Evolutionary conservation across 306 rosid species (phyloP).

Genomic region (Sicyos edulis): DNA sequence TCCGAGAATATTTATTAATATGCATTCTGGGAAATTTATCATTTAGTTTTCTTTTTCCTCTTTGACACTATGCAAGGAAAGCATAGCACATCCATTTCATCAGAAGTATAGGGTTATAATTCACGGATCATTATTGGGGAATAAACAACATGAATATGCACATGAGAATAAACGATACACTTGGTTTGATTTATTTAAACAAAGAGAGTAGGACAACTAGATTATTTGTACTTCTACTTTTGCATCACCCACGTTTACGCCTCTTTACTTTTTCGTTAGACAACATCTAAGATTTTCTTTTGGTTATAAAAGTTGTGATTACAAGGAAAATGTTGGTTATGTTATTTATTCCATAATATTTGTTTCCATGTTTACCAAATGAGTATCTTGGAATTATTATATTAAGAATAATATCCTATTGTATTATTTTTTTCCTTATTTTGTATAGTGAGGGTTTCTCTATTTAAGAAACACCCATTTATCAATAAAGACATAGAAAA

Average conservation of each 20-base stretch:
- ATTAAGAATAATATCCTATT: too few species aligned
- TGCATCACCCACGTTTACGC: neutral
- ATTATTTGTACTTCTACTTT: constrained; percentile 5
- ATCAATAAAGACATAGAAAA: too few species aligned
- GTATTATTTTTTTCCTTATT: too few species aligned
- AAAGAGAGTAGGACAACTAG: neutral
- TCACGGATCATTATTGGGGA: neutral
- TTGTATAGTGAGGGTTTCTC: too few species aligned
- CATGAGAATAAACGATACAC: neutral
- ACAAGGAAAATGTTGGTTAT: too few species aligned
- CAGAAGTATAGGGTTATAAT: neutral
- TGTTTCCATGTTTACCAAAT: too few species aligned
- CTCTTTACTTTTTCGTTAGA: neutral
- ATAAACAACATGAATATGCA: neutral
- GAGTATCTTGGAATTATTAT: too few species aligned
- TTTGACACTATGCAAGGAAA: neutral
- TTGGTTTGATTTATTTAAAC: neutral
- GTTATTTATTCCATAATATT: too few species aligned
- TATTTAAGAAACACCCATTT: too few species aligned
- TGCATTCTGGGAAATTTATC: neutral
- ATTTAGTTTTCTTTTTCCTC: neutral
- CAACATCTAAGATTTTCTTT: neutral
- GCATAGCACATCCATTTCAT: neutral
- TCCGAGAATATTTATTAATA: neutral
- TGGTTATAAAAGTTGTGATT: constrained; percentile 8